Percentiles rank a stretch among this genome's conserved stretches.
phyloP scores from a whole-genome alignment of 2,329 filamentous ascomycete genomes.

The Pyrenophora graminea region DNA sequence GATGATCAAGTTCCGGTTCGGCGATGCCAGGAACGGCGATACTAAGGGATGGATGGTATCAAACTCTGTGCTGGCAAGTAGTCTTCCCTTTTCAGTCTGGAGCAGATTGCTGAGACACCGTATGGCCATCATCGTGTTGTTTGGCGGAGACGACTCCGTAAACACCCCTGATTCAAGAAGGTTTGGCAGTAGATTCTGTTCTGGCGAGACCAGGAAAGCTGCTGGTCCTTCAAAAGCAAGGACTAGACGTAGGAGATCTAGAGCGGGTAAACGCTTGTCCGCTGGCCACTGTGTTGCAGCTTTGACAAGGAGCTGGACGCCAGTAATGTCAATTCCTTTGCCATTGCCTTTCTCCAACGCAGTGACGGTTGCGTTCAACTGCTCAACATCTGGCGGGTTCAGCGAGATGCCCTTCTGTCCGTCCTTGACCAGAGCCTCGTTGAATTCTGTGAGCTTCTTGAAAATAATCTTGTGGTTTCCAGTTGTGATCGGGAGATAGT shows the following conservation, averaged over 20 bases:
- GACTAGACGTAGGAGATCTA: conserved; percentile 86
- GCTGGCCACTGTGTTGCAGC: conserved; percentile 80
- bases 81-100: conserved; percentile 70
- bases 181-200: conserved; percentile 62
- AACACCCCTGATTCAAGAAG: conserved; percentile 65
- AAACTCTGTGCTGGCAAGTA: conserved; percentile 59
- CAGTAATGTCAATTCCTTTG: conserved; percentile 50
- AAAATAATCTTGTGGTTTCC: conserved; percentile 72
- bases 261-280: conserved; percentile 75
- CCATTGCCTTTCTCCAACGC: conserved; percentile 62
- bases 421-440: conserved; percentile 70
- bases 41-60: conserved; percentile 67
- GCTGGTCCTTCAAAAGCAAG: conserved; percentile 71
- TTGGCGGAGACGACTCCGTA: conserved; percentile 64
- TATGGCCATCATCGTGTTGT: conserved; percentile 85
- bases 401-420: conserved; percentile 75
- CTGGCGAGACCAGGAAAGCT: conserved; percentile 58
- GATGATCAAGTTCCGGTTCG: conserved; percentile 79
- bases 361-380: conserved; percentile 64
- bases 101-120: conserved; percentile 86
- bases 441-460: conserved; percentile 77
- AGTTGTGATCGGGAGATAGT: conserved; percentile 76
- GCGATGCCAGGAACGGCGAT: conserved; percentile 59
- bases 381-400: conserved; percentile 70
- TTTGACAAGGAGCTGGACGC: conserved; percentile 69